Evolutionary conservation across 139 green algal genomes (phyloP).

Genomic region (Tetratostichococcus sp.): DNA sequence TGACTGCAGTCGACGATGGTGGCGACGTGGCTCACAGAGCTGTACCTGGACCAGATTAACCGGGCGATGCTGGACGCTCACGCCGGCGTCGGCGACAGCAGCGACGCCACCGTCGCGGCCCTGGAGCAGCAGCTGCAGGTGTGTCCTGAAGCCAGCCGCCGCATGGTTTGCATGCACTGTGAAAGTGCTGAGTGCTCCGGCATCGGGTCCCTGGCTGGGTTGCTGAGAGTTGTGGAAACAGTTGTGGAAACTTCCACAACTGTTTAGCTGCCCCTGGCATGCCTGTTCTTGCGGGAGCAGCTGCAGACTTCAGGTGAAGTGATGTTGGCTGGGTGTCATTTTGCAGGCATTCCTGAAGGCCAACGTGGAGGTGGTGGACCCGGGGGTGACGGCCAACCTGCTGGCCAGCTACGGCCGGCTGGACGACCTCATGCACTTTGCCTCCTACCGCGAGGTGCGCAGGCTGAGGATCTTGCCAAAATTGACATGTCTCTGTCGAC

Average conservation of each 20-base stretch:
- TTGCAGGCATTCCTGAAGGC: slow-evolving; percentile 47
- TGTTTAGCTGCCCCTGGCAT: too few relatives aligned
- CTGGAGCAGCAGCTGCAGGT: slow-evolving; percentile 12
- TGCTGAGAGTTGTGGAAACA: too few relatives aligned
- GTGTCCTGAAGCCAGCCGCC: too few relatives aligned
- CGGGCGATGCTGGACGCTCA: slow-evolving; percentile 51
- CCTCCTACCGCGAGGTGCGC: slow-evolving; percentile 44
- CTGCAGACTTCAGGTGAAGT: background rate
- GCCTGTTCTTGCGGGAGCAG: too few relatives aligned
- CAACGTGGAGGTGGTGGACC: slow-evolving; percentile 59
- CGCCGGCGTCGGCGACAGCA: slow-evolving; percentile 12
- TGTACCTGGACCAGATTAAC: slow-evolving; percentile 86
- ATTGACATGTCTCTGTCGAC: too few relatives aligned
- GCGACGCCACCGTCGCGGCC: background rate
- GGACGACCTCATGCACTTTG: slow-evolving; percentile 84
- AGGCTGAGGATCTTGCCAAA: too few relatives aligned
- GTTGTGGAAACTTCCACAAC: too few relatives aligned
- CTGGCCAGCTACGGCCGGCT: slow-evolving; percentile 80
- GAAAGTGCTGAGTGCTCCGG: too few relatives aligned
- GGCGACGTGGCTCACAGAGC: slow-evolving; percentile 87
- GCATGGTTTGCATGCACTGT: too few relatives aligned
- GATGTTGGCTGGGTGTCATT: too few relatives aligned
- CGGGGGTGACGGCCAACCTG: slow-evolving; percentile 71
- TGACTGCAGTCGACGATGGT: slow-evolving; percentile 79
- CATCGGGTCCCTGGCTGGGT: too few relatives aligned